Evolutionary conservation across 116 monocot species (phyloP), one percentile per base, ranked within the genome.

Genomic region (Zostera marina): DNA sequence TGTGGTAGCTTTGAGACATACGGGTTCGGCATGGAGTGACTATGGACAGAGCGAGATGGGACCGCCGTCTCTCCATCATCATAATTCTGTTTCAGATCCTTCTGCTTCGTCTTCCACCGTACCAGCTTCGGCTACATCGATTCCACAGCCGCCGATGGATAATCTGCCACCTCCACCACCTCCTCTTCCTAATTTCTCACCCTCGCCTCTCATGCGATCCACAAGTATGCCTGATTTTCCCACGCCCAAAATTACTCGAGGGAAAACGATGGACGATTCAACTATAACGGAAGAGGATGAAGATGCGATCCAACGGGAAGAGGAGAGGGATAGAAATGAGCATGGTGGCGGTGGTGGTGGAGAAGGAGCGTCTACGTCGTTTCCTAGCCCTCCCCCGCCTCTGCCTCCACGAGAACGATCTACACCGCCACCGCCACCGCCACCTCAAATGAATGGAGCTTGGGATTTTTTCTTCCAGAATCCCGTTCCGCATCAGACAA

Each of bases 11-110:
- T 81, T 92, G 52, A 75, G 66, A 58, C 68, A 79, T 72, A 92
- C 92, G 54, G 87, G 92, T 44, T 73, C 78, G 56, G 92, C 92
- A 20, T 72, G 83, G 52, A 70, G 67, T 41, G 92, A 92, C 53
- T 92, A 67, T 61, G 92, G 60, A 32, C 81, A 74, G 15, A 62
- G 62, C 49, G 83, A 86, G 47, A 41, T 62, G 65, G 66, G 52
- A 7, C 59, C 60, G 43, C 48, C 21, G 15, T 47, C 46, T 13
- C 44, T 45, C 7, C 26, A 14, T 32, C 26, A 26, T 55, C 56
- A 13, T 20, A 19, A 19, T 39, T 19, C 53, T 8, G 49, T 21
- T 51, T 16, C 20, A 51, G 49, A 21, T 51, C 56, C 66, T 45
- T 1, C 63, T 47, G 20, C 77, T 39, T 8, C 69, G 44, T 1